phyloP scores from a whole-genome alignment of 1,284 basidiomycete species.

The Sporisorium graminicola region DNA sequence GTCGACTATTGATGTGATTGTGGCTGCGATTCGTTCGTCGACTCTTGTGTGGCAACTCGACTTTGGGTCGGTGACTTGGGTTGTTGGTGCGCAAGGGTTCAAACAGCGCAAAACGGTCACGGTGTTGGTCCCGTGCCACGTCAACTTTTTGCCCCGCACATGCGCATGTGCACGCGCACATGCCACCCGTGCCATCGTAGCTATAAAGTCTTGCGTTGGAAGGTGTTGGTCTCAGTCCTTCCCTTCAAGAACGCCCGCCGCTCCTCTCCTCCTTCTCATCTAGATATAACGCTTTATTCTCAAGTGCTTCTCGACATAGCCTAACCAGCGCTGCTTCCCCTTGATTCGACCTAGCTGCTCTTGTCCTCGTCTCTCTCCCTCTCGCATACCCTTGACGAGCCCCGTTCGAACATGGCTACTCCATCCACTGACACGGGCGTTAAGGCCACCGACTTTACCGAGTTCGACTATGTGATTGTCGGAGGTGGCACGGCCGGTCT shows the following conservation, averaged over 20 bases:
- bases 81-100: neutral
- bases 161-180: neutral
- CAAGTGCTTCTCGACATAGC: too few species aligned
- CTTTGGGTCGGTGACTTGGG: neutral
- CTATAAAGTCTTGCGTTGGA: neutral
- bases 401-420: conserved; percentile 13
- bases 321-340: too few species aligned
- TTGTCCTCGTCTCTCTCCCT: neutral
- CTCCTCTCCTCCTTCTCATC: neutral
- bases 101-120: neutral
- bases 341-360: too few species aligned
- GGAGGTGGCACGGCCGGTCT: conserved; percentile 61
- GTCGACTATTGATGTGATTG: neutral
- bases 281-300: neutral
- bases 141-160: neutral
- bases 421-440: conserved; percentile 52
- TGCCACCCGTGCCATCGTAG: too few species aligned
- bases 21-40: neutral
- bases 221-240: neutral
- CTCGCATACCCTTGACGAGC: neutral
- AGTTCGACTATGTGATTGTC: conserved; percentile 58
- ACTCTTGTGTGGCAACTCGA: neutral
- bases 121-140: neutral
- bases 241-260: neutral
- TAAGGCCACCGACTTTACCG: conserved; percentile 39